phyloP scores from a whole-genome alignment of 2,329 filamentous ascomycete species.

The Xylariaceae sp. region DNA sequence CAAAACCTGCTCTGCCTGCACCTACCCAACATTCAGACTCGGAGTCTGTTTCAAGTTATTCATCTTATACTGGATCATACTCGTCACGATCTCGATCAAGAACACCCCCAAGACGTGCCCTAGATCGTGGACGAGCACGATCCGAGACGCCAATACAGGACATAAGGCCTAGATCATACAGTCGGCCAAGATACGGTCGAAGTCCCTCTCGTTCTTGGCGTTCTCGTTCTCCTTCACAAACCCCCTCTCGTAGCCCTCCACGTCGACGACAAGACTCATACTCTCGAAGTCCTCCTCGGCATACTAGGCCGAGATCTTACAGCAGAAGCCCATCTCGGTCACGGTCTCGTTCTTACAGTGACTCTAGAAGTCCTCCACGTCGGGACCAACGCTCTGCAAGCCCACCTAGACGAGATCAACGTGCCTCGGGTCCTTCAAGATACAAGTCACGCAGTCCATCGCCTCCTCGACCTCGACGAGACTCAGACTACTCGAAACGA shows the following conservation, averaged over 20 bases:
- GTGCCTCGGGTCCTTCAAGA: conserved; percentile 12
- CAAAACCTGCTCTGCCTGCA: conserved; percentile 74
- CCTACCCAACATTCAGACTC: conserved; percentile 58
- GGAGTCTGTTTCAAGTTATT: conserved; percentile 74
- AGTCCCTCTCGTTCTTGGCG: conserved; percentile 35
- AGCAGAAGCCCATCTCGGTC: conserved; percentile 19
- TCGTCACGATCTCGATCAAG: conserved; percentile 49
- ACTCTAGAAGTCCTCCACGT: conserved; percentile 12
- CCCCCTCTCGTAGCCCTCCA: conserved; percentile 26
- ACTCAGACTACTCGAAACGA: conserved; percentile 22
- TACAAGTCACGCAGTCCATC: conserved; percentile 7
- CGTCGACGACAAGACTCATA: conserved; percentile 25
- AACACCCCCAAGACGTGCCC: conserved; percentile 34
- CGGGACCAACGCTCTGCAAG: conserved; percentile 8
- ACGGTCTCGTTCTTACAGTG: conserved; percentile 14
- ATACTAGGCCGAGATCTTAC: conserved; percentile 28
- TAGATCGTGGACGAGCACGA: conserved; percentile 35
- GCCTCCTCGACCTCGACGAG: conserved; percentile 4
- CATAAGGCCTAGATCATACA: conserved; percentile 31
- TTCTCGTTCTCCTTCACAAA: conserved; percentile 27
- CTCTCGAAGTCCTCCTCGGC: conserved; percentile 32
- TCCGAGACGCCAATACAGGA: conserved; percentile 33
- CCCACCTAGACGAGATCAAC: conserved; percentile 10
- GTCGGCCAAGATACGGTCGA: no score
- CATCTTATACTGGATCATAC: conserved; percentile 64